phyloP scores from a whole-genome alignment of 148 eudicot genomes.

The Arbutus unedo region DNA sequence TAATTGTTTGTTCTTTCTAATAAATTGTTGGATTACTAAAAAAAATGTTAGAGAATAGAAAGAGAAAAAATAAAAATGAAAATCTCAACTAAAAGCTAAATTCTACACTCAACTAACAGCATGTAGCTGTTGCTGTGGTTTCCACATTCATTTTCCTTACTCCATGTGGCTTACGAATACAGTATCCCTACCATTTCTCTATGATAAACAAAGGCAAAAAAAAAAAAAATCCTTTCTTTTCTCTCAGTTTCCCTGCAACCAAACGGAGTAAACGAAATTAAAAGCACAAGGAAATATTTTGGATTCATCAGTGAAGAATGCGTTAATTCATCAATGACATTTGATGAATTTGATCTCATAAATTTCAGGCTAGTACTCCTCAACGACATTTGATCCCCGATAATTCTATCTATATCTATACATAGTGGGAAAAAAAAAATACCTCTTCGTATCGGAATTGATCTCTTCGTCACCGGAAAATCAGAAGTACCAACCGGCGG shows the following conservation, averaged over 20 bases:
- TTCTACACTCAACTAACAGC: not conserved
- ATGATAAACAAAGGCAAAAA: not conserved
- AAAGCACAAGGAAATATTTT: not conserved
- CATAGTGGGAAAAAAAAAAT: not conserved
- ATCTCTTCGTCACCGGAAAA: not conserved
- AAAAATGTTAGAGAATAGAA: not conserved
- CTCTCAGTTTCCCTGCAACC: not conserved
- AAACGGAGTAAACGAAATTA: conserved; percentile 3
- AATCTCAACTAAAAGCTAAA: not conserved
- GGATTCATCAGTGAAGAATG: not conserved
- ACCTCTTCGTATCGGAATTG: not conserved
- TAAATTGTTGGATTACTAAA: no score
- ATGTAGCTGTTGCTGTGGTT: not conserved
- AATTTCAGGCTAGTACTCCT: not conserved
- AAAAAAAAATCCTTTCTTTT: not conserved
- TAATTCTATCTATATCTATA: not conserved
- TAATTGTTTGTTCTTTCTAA: no score
- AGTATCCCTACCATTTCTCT: not conserved
- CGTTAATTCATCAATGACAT: not conserved
- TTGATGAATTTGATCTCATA: no score
- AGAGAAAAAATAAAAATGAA: not conserved
- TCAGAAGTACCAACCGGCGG: not conserved
- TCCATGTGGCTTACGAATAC: not conserved
- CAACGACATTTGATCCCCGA: not conserved
- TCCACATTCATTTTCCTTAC: no score